Base-by-base conservation (phyloP, 345 rosid genomes). In the Murraya paniculata region DNA sequence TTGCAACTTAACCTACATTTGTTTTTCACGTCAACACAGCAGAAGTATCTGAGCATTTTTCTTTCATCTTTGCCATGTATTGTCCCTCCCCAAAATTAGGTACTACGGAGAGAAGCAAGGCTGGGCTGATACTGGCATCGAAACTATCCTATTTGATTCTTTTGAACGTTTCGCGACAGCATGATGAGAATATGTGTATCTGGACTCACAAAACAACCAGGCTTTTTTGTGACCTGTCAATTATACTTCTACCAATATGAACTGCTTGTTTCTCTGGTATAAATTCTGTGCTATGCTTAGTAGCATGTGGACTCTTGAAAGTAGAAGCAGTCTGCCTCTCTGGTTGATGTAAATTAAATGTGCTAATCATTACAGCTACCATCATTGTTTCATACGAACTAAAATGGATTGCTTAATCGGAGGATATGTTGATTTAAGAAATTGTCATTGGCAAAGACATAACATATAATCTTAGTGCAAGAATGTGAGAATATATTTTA, bases 51-150 rank as follows among this genome's bases (percentile, higher is more conserved):
- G 28, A 55, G 19, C 62, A 11, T 14, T 58, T 58, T 35, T 45
- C 11, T 27, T 9, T 11, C 19, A 27, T 35, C 65, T 48, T 73
- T 57, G 3, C 31, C 9, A 56, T 30, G 35, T 19, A 33, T 59
- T 68, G 45, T 53, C 64, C 38, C 65, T 19, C 30, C 64, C 61
- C 39, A 55, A 61, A 3, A 71, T 76, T 87, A 94, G 98, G 97
- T 92, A 57, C 88, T 94, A 50, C 84, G 75, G 79, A 92, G 97
- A 84, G 98, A 92, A 85, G 95, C 95, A 68, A 85, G 93, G 80
- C 70, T 91, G 77, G 93, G 93, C 53, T 90, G 84, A 89, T 74
- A 7, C 9, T 0, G 39, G 16, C 28, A 13, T 41, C 41, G 5
- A 65, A 31, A 25, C 71, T 57, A 14, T 56, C 30, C 9, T 10